A percentile compares a stretch with the other conserved stretches of the same genome.
Conservation (phyloP, 2,329 filamentous ascomycete species). For the Alternaria sp. region DNA sequence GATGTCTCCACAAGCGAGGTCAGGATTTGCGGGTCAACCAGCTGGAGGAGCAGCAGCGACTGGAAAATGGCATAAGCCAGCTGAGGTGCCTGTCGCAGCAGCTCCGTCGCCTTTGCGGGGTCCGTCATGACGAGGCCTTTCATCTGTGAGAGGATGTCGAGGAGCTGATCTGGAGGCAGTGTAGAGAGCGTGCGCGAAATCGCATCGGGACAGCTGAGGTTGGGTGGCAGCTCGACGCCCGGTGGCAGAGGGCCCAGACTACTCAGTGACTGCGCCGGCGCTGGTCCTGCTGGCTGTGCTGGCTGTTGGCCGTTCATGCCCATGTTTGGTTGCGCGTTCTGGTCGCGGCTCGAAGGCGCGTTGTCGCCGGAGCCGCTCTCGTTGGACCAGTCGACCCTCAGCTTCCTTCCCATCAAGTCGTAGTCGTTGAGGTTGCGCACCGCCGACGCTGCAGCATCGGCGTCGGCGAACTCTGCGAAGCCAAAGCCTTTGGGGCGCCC, state of each 20-base stretch:
- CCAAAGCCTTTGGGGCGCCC: constrained; percentile 95
- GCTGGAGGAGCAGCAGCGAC: constrained; percentile 87
- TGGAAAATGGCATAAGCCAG: constrained; percentile 96
- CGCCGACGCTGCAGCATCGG: constrained; percentile 89
- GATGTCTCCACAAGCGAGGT: constrained; percentile 76
- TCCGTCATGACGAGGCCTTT: constrained; percentile 86
- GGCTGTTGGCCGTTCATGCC: constrained; percentile 44
- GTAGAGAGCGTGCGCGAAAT: constrained; percentile 91
- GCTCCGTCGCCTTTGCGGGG: constrained; percentile 81
- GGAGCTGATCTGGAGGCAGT: constrained; percentile 84
- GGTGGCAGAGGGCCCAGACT: constrained; percentile 81
- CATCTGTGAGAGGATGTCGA: constrained; percentile 94
- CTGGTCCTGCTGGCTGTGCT: constrained; percentile 51
- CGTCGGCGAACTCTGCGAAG: constrained; percentile 93
- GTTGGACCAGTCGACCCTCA: constrained; percentile 95
- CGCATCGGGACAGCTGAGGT: constrained; percentile 84
- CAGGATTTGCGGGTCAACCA: constrained; percentile 86
- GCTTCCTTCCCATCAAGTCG: constrained; percentile 92
- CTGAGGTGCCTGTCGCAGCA: constrained; percentile 88
- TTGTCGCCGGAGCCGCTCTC: constrained; percentile 76
- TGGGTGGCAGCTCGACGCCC: constrained; percentile 82
- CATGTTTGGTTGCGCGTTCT: constrained; percentile 50
- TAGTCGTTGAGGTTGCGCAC: constrained; percentile 95
- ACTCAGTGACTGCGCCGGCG: constrained; percentile 54
- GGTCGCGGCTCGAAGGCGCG: constrained; percentile 57